These are phyloP conservation scores for Nepenthes alata DNA, from an alignment of 179 eudicot species.

Conservation along the genomic window DNA sequence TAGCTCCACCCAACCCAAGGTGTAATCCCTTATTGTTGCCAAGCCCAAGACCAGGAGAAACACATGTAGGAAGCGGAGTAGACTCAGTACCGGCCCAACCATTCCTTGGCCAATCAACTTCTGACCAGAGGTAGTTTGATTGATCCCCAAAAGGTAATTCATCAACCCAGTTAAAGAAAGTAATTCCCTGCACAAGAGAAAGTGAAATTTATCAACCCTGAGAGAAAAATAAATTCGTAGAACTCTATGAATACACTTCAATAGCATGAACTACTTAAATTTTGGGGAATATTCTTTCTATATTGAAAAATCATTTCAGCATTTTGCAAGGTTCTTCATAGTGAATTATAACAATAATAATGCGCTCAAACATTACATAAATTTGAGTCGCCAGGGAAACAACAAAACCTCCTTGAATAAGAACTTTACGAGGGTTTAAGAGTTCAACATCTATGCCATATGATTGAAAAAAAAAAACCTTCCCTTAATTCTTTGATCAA, in stretches of 20 bases:
- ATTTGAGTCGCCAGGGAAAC: too few species aligned
- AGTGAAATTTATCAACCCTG: slow-evolving; percentile 2
- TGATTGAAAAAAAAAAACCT: too few species aligned
- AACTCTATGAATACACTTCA: too few species aligned
- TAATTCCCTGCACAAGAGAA: slow-evolving; percentile 50
- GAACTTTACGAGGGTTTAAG: too few species aligned
- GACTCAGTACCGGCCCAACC: slow-evolving; percentile 88
- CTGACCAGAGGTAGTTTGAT: slow-evolving; percentile 63
- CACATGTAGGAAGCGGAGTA: slow-evolving; percentile 65
- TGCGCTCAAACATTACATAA: too few species aligned
- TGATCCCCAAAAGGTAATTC: slow-evolving; percentile 26
- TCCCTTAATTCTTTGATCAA: too few species aligned
- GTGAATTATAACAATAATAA: too few species aligned
- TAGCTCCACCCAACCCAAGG: slow-evolving; percentile 83
- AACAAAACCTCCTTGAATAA: too few species aligned
- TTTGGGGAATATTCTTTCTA: too few species aligned
- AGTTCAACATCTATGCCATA: too few species aligned
- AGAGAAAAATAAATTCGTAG: neutral
- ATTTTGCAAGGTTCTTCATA: neutral
- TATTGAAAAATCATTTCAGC: neutral
- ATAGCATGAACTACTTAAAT: too few species aligned
- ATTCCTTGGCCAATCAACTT: slow-evolving; percentile 87
- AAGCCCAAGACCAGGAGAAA: slow-evolving; percentile 69
- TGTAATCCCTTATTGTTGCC: slow-evolving; percentile 52
- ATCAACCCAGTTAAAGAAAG: slow-evolving; percentile 68